Percentiles rank a stretch among this genome's conserved stretches.
Conservation (phyloP, 306 rosid genomes). For the Lathyrus sativus region DNA sequence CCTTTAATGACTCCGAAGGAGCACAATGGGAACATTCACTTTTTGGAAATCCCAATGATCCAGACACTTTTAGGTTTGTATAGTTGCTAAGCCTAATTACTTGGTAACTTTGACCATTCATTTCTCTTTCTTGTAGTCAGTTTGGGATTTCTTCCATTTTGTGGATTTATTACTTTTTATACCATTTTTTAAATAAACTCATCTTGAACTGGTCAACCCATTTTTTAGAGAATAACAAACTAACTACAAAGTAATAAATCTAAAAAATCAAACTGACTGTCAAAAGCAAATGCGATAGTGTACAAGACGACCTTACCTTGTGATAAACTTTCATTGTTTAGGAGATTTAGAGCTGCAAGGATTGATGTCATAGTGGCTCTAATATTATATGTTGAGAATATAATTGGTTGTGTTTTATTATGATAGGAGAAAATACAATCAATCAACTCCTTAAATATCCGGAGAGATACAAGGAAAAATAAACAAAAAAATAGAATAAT, state of each 20-base stretch:
- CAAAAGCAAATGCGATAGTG: background rate
- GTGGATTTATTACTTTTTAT: background rate
- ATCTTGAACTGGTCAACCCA: background rate
- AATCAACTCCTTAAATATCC: too few species aligned
- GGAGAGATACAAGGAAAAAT: too few species aligned
- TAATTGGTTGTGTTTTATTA: too few species aligned
- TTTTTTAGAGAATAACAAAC: constrained; percentile 9
- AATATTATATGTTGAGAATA: background rate
- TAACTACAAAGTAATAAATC: background rate
- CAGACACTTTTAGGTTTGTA: constrained; percentile 84
- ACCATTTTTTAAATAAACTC: constrained; percentile 8
- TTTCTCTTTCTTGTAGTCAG: constrained; percentile 24
- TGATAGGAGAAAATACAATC: too few species aligned
- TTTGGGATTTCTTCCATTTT: constrained; percentile 3
- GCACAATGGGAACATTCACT: constrained; percentile 93
- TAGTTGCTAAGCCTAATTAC: constrained; percentile 25
- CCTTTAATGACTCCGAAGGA: constrained; percentile 83
- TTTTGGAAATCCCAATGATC: constrained; percentile 95
- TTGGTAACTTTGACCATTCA: constrained; percentile 21
- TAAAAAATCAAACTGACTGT: background rate
- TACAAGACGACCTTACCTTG: background rate
- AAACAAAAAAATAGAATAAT: too few species aligned
- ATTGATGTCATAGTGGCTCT: background rate
- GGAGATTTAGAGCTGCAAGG: constrained; percentile 2
- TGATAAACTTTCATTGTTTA: constrained; percentile 2